These are phyloP conservation scores for Ploettnerulaceae sp. DNA, from an alignment of 2,329 filamentous ascomycete species.

Conservation along the genomic window DNA sequence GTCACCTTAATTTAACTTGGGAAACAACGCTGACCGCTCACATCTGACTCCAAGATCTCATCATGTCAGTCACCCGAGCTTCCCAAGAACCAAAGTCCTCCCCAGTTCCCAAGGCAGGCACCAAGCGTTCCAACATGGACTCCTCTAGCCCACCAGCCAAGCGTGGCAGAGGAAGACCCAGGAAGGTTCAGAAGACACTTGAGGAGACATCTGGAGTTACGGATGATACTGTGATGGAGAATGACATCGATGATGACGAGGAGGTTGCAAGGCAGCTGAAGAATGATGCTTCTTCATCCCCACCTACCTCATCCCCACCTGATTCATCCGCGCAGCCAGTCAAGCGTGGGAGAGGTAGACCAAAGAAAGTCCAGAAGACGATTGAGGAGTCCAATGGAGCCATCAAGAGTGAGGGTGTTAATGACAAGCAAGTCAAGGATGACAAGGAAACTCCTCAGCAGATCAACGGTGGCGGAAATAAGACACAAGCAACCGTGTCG, in stretches of 20 bases:
- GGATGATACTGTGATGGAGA: not conserved
- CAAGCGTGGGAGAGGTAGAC: conserved; percentile 14
- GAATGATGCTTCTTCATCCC: no score
- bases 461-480: conserved; percentile 6
- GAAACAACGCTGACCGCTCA: not conserved
- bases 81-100: conserved; percentile 12
- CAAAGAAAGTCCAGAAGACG: conserved; percentile 8
- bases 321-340: no score
- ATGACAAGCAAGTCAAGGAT: not conserved
- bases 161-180: conserved; percentile 31
- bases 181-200: conserved; percentile 29
- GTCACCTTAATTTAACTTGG: no score
- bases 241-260: conserved; percentile 11
- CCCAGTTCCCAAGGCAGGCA: not conserved
- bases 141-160: conserved; percentile 30
- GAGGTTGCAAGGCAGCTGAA: no score
- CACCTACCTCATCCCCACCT: no score
- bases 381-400: conserved; percentile 3
- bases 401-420: not conserved
- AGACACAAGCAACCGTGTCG: not conserved
- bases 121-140: conserved; percentile 2
- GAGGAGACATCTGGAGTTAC: conserved; percentile 23
- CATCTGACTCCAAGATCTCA: not conserved
- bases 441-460: not conserved
- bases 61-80: conserved; percentile 2